Evolutionary conservation across 78 protist species (phyloP).

Genomic region (Polysphondylium violaceum): DNA sequence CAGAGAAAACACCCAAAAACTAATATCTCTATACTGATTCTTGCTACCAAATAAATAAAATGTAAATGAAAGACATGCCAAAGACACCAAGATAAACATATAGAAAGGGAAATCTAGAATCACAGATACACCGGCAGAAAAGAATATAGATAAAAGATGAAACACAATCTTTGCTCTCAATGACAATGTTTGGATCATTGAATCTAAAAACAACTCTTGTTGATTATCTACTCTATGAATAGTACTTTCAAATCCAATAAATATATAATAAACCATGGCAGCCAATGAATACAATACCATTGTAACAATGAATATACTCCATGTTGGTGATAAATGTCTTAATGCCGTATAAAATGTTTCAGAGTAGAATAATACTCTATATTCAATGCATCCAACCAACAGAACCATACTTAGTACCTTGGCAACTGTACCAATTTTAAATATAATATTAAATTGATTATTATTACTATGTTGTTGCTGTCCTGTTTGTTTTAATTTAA

Average conservation of each 20-base stretch:
- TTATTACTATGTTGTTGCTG: not conserved
- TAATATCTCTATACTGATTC: too few species aligned
- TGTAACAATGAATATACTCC: not conserved
- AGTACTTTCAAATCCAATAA: not conserved
- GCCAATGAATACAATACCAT: slow-evolving; percentile 20
- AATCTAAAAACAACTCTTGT: too few species aligned
- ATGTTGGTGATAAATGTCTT: not conserved
- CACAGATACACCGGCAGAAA: not conserved
- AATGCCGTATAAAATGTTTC: slow-evolving; percentile 15
- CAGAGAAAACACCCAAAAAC: too few species aligned
- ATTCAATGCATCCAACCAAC: slow-evolving; percentile 25
- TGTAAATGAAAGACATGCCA: slow-evolving; percentile 8
- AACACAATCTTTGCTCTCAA: too few species aligned
- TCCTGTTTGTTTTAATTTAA: not conserved
- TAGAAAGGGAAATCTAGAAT: not conserved
- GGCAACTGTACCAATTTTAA: slow-evolving; percentile 5
- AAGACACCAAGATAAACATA: not conserved
- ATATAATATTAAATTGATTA: slow-evolving; percentile 6
- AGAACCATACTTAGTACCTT: not conserved
- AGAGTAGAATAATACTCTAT: slow-evolving; percentile 30
- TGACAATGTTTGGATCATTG: too few species aligned
- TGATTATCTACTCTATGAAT: slow-evolving; percentile 16
- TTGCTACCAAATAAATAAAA: slow-evolving; percentile 23
- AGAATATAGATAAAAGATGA: too few species aligned
- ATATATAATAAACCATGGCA: slow-evolving; percentile 12